Percentiles rank a stretch among this genome's conserved stretches.
These are phyloP conservation scores for Peronospora belbahrii DNA, from an alignment of 352 stramenopile species.

Conservation along the genomic window DNA sequence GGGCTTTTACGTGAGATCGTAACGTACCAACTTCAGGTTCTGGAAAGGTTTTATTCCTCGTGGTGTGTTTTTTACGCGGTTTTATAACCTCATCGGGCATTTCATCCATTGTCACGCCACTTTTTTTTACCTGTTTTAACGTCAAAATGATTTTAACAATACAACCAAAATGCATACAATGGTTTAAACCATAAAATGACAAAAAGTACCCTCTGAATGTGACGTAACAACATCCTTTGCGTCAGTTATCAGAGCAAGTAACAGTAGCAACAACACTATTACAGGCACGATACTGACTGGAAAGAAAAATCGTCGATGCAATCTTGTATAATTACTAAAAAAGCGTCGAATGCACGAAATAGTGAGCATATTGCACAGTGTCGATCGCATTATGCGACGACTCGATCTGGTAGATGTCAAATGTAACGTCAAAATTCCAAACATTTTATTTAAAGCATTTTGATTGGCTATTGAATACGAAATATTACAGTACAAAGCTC, in stretches of 20 bases:
- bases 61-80: constrained; percentile 12
- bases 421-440: constrained; percentile 4
- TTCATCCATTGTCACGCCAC: constrained; percentile 13
- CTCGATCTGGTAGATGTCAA: not conserved
- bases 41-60: constrained; percentile 21
- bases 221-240: constrained; percentile 19
- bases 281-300: not conserved
- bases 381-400: constrained; percentile 7
- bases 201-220: constrained; percentile 10
- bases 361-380: constrained; percentile 1
- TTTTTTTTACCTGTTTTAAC: not conserved
- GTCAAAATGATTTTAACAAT: constrained; percentile 1
- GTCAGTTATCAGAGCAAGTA: constrained; percentile 1
- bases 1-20: constrained; percentile 1
- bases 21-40: constrained; percentile 33
- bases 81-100: not conserved
- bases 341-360: not conserved
- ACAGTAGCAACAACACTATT: constrained; percentile 2
- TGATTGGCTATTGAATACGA: too few relatives aligned
- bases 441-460: too few relatives aligned
- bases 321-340: too few relatives aligned
- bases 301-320: too few relatives aligned
- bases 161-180: not conserved
- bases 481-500: too few relatives aligned
- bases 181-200: constrained; percentile 6